Conservation (phyloP, 371 early-diverging fungal genomes). For the Lichtheimia corymbifera region DNA sequence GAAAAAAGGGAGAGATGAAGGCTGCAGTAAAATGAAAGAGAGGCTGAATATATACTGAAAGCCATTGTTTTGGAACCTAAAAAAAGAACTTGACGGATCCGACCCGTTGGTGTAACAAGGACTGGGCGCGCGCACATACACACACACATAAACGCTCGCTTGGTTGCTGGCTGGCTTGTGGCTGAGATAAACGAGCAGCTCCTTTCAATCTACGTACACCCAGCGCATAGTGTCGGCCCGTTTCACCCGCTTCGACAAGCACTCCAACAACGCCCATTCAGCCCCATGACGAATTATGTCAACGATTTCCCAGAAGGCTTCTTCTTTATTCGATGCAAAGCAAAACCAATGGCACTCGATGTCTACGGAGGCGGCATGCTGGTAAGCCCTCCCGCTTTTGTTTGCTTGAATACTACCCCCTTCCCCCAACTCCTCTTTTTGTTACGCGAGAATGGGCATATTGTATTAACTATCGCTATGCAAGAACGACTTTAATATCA, state of each 20-base stretch:
- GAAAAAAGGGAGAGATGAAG: background rate
- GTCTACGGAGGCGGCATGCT: slow-evolving; percentile 41
- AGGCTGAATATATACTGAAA: too few relatives aligned
- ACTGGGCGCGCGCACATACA: too few relatives aligned
- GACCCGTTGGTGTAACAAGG: too few relatives aligned
- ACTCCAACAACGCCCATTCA: too few relatives aligned
- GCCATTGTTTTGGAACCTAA: too few relatives aligned
- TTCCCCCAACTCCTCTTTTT: background rate
- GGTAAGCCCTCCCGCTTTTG: slow-evolving; percentile 18
- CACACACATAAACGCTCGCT: background rate
- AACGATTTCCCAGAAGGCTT: slow-evolving; percentile 40
- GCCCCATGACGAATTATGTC: too few relatives aligned
- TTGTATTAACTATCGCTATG: background rate
- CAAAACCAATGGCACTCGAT: slow-evolving; percentile 32
- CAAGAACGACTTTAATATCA: slow-evolving; percentile 47
- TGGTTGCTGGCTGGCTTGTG: too few relatives aligned
- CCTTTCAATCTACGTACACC: too few relatives aligned
- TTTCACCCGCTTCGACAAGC: background rate
- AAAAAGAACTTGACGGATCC: too few relatives aligned
- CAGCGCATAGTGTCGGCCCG: too few relatives aligned
- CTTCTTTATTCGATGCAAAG: slow-evolving; percentile 46
- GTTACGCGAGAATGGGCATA: slow-evolving; percentile 4
- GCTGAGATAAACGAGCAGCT: too few relatives aligned
- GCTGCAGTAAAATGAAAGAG: too few relatives aligned
- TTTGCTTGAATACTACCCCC: background rate